Base-by-base conservation (phyloP, 83 land plant species). In the Isoetes engelmannii region DNA sequence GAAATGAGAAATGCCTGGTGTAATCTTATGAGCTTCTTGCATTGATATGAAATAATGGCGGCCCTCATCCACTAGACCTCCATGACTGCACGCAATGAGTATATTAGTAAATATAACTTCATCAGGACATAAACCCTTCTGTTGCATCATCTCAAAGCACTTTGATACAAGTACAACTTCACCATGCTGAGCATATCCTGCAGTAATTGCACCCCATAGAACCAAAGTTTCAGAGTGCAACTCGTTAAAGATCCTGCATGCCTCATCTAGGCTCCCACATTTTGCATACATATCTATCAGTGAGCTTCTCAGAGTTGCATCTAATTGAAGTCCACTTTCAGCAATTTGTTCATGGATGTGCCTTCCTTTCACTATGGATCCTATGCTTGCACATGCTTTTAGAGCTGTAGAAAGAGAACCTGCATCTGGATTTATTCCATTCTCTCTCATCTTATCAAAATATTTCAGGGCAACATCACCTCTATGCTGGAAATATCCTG, bases 271-370 rank as follows among this genome's bases (percentile, higher is more conserved):
- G 70, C 69, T 74, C 15, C 70, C 68, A 46, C 76, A 74, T 21
- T 74, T 74, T 15, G 76, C 62, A 57, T 74, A 74, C 70, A 67
- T 63, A 66, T 66, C 70, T 7, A 74, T 54, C 17, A 74, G 28
- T 45, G 76, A 43, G 57, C 65, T 57, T 13, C 76, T 61, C 46
- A 74, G 55, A 53, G 48, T 56, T 1, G 55, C 54, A 74, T 74
- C 63, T 12, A 10, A 56, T 20, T 74, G 53, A 57, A 44, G 48
- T 19, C 70, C 70, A 12, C 9, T 65, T 46, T 67, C 21, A 5
- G 58, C 37, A 12, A 66, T 54, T 8, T 19, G 5, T 10, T 44
- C 70, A 74, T 74, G 76, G 6, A 67, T 65, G 5, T 17, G 58
- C 19, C 28, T 55, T 13, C 76, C 70, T 5, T 66, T 49, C n/a